A percentile compares a stretch with the other conserved stretches of the same genome.
These are phyloP conservation scores for Saksenaea vasiformis DNA, from an alignment of 371 early-diverging fungal species.

Conservation along the genomic window DNA sequence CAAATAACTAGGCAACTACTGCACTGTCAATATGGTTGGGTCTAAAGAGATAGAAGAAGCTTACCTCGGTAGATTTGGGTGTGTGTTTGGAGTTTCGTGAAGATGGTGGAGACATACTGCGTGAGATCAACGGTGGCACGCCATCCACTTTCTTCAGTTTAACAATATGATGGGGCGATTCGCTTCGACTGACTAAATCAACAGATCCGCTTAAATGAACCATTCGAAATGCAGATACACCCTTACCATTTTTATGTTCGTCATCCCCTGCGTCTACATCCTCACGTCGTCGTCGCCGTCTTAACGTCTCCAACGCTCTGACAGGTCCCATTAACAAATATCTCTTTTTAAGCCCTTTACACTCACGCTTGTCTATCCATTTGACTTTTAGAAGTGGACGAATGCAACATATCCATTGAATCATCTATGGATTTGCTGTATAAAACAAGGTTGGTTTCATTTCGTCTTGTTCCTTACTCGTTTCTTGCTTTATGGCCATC, in stretches of 20 bases:
- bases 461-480: conserved; percentile 14
- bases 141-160: conserved; percentile 32
- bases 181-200: conserved; percentile 19
- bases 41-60: not conserved
- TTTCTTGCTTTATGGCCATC: conserved; percentile 39
- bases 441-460: not conserved
- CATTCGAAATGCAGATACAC: not conserved
- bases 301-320: conserved; percentile 27
- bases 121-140: conserved; percentile 12
- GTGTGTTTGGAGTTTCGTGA: conserved; percentile 24
- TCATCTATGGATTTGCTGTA: conserved; percentile 7
- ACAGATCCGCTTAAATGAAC: not conserved
- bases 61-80: conserved; percentile 24
- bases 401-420: conserved; percentile 6
- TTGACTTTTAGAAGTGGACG: conserved; percentile 18
- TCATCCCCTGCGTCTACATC: conserved; percentile 24
- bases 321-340: not conserved
- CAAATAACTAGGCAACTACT: not conserved
- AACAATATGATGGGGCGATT: conserved; percentile 25
- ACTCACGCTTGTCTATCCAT: conserved; percentile 34
- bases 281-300: conserved; percentile 38
- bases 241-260: conserved; percentile 20
- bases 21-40: not conserved
- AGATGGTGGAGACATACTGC: conserved; percentile 30
- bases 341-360: not conserved